Evolutionary conservation across 2,329 filamentous ascomycete genomes (phyloP).

Genomic region (Alternaria conjuncta): DNA sequence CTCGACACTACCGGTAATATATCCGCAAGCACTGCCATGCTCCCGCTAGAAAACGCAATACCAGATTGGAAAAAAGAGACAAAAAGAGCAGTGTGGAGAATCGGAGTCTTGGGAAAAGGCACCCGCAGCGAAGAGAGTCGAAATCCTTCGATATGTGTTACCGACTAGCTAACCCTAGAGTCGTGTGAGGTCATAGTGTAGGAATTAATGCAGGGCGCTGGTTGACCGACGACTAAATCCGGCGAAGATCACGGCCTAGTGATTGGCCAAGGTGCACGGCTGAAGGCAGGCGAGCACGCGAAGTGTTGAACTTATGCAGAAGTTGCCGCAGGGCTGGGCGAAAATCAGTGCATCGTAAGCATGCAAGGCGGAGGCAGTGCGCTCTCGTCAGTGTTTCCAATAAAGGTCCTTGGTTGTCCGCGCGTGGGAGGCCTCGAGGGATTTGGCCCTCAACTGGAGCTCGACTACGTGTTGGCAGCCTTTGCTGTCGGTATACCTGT

Average conservation of each 20-base stretch:
- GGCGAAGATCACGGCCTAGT: slow-evolving; percentile 18
- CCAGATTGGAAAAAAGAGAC: not conserved
- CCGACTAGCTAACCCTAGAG: slow-evolving; percentile 14
- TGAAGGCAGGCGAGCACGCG: slow-evolving; percentile 20
- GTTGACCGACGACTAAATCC: slow-evolving; percentile 33
- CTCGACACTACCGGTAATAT: slow-evolving; percentile 44
- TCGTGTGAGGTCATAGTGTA: slow-evolving; percentile 34
- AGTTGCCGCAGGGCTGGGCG: slow-evolving; percentile 23
- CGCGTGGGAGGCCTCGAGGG: not conserved
- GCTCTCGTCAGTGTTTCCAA: slow-evolving; percentile 1
- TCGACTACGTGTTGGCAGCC: not conserved
- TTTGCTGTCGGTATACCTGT: not conserved
- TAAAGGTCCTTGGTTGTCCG: not conserved
- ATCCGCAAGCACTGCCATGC: slow-evolving; percentile 45
- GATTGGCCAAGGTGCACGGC: slow-evolving; percentile 27
- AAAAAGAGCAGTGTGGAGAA: slow-evolving; percentile 10
- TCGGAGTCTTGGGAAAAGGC: slow-evolving; percentile 12
- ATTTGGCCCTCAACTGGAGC: not conserved
- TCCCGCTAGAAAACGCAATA: not conserved
- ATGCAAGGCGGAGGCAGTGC: slow-evolving; percentile 17
- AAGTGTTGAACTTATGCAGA: slow-evolving; percentile 17
- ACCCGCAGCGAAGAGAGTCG: slow-evolving; percentile 12
- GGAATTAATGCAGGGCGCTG: slow-evolving; percentile 28
- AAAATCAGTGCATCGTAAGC: slow-evolving; percentile 14
- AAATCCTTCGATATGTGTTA: slow-evolving; percentile 27